Evolutionary conservation across 2,329 filamentous ascomycete genomes (phyloP).

Genomic region (Ceratocystis eucalypticola): DNA sequence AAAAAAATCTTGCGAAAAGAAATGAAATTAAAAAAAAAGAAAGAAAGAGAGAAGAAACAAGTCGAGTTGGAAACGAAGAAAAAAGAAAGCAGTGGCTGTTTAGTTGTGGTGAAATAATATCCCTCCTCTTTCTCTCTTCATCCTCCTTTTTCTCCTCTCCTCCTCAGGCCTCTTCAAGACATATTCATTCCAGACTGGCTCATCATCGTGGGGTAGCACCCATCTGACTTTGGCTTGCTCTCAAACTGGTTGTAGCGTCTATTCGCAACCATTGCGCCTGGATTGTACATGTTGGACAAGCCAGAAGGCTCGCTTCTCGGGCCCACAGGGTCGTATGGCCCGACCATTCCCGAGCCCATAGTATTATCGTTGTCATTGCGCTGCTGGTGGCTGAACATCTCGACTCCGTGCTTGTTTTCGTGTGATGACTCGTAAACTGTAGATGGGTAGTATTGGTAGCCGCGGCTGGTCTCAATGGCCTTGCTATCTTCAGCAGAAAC

Average conservation of each 20-base stretch:
- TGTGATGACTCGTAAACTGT: slow-evolving; percentile 37
- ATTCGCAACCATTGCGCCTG: slow-evolving; percentile 29
- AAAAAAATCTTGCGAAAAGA: neutral
- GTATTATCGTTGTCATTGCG: slow-evolving; percentile 19
- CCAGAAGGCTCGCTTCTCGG: slow-evolving; percentile 19
- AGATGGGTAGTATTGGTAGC: slow-evolving; percentile 42
- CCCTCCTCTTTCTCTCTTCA: neutral
- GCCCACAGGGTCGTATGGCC: slow-evolving; percentile 26
- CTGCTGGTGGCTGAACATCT: slow-evolving; percentile 35
- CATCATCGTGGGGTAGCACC: slow-evolving; percentile 40
- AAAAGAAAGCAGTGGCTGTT: slow-evolving; percentile 12
- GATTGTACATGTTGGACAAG: slow-evolving; percentile 36
- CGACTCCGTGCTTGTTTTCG: slow-evolving; percentile 34
- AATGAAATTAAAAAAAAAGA: slow-evolving; percentile 12
- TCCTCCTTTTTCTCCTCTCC: slow-evolving; percentile 6
- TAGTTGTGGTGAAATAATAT: neutral
- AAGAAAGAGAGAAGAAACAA: slow-evolving; percentile 16
- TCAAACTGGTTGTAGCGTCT: slow-evolving; percentile 38
- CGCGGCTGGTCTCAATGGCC: slow-evolving; percentile 35
- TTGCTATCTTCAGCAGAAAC: slow-evolving; percentile 41
- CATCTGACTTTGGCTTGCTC: slow-evolving; percentile 37
- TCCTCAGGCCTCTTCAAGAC: slow-evolving; percentile 19
- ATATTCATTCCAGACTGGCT: slow-evolving; percentile 37
- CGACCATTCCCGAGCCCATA: slow-evolving; percentile 15
- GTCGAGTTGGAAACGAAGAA: slow-evolving; percentile 16